phyloP scores from a whole-genome alignment of 257 asterid genomes.

The Leptodermis oblonga region DNA sequence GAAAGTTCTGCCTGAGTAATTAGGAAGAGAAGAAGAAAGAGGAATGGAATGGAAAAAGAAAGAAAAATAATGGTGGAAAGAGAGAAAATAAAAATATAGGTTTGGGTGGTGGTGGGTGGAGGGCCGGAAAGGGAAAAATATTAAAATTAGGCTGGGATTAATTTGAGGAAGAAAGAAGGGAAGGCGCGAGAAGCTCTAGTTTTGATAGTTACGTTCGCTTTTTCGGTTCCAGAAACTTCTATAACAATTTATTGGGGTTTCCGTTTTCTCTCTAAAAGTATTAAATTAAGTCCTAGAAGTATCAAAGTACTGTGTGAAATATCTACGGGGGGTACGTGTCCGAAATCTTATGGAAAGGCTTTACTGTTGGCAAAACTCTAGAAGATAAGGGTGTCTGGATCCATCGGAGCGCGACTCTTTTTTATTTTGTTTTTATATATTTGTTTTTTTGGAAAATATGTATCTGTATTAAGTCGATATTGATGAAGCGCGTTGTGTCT shows the following conservation, averaged over 20 bases:
- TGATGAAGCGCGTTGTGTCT: too few relatives aligned
- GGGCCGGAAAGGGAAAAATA: not conserved
- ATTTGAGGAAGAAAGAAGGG: conserved; percentile 1
- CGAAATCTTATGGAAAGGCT: not conserved
- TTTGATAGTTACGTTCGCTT: not conserved
- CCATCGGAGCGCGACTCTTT: too few relatives aligned
- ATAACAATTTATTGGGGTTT: not conserved
- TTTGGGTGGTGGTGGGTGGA: conserved; percentile 3
- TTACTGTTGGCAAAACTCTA: not conserved
- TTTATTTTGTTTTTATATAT: too few relatives aligned
- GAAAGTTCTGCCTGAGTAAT: conserved; percentile 23
- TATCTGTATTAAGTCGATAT: too few relatives aligned
- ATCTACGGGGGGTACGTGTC: conserved; percentile 5
- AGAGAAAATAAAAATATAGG: conserved; percentile 1
- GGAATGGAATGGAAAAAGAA: not conserved
- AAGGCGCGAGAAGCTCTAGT: conserved; percentile 25
- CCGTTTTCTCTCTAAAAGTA: too few relatives aligned
- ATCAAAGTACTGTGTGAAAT: too few relatives aligned
- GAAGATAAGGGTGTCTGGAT: too few relatives aligned
- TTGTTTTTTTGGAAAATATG: too few relatives aligned
- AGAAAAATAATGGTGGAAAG: too few relatives aligned
- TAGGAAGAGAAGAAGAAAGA: not conserved
- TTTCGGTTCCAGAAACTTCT: conserved; percentile 25
- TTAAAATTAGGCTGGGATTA: conserved; percentile 1
- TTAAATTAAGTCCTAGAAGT: too few relatives aligned